Conservation (phyloP, 257 asterid species). For the Anisodus tanguticus region DNA sequence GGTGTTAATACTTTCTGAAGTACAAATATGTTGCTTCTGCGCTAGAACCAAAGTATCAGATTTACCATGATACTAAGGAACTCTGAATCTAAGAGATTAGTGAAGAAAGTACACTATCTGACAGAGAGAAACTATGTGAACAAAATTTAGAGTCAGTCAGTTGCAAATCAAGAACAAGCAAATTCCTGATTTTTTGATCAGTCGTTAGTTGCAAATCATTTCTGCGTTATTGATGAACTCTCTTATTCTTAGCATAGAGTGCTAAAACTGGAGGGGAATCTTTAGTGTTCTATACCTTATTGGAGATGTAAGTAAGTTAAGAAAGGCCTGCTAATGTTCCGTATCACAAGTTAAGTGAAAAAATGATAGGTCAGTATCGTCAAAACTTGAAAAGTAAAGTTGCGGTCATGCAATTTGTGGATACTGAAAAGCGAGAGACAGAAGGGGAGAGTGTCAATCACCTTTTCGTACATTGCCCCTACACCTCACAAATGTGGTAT, state of each 20-base stretch:
- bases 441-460: no score
- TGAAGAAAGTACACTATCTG: neutral
- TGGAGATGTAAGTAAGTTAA: neutral
- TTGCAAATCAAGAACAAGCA: neutral
- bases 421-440: neutral
- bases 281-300: slow-evolving; percentile 21
- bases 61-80: neutral
- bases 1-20: neutral
- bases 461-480: no score
- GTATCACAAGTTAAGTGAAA: neutral
- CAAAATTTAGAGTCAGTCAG: neutral
- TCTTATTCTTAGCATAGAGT: slow-evolving; percentile 10
- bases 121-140: slow-evolving; percentile 5
- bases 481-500: no score
- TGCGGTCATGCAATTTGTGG: neutral
- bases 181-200: neutral
- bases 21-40: neutral
- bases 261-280: neutral
- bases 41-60: neutral
- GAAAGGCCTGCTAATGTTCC: neutral
- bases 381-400: slow-evolving; percentile 1
- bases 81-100: neutral
- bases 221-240: slow-evolving; percentile 16
- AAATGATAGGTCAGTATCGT: slow-evolving; percentile 13
- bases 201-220: neutral